phyloP scores from a whole-genome alignment of 306 rosid genomes.

The Dicorynia guianensis region DNA sequence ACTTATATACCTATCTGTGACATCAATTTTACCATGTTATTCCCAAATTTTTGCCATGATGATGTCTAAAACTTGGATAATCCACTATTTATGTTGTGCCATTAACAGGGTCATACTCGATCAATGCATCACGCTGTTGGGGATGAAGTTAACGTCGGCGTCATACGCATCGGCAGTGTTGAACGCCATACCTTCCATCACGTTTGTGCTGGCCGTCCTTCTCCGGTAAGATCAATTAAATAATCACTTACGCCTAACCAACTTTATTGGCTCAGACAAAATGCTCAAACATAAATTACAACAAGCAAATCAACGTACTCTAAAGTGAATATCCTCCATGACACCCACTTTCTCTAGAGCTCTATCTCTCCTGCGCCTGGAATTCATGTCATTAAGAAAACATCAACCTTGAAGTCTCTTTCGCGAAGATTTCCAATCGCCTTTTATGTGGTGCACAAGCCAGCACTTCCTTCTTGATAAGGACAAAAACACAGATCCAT shows the following conservation, averaged over 20 bases:
- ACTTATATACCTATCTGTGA: too few relatives aligned
- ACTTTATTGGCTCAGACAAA: neutral
- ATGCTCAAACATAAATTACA: neutral
- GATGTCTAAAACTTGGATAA: too few relatives aligned
- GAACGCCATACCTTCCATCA: constrained; percentile 50
- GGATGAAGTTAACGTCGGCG: constrained; percentile 48
- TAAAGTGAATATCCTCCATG: constrained; percentile 38
- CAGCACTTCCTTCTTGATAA: too few relatives aligned
- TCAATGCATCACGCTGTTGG: constrained; percentile 47
- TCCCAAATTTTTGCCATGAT: too few relatives aligned
- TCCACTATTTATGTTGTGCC: too few relatives aligned
- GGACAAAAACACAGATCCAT: too few relatives aligned
- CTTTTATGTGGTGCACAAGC: too few relatives aligned
- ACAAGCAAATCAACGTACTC: constrained; percentile 18
- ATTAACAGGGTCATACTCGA: constrained; percentile 49
- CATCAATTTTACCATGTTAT: too few relatives aligned
- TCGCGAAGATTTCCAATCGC: too few relatives aligned
- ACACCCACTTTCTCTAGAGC: constrained; percentile 26
- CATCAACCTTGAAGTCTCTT: too few relatives aligned
- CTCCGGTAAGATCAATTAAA: constrained; percentile 34
- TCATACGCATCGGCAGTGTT: constrained; percentile 51
- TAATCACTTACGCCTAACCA: too few relatives aligned
- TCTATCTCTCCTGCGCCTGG: neutral
- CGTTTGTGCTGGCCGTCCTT: constrained; percentile 47
- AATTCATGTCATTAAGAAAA: constrained; percentile 58